These are phyloP conservation scores for Solanum sitiens DNA, from an alignment of 257 asterid species.

Conservation along the genomic window DNA sequence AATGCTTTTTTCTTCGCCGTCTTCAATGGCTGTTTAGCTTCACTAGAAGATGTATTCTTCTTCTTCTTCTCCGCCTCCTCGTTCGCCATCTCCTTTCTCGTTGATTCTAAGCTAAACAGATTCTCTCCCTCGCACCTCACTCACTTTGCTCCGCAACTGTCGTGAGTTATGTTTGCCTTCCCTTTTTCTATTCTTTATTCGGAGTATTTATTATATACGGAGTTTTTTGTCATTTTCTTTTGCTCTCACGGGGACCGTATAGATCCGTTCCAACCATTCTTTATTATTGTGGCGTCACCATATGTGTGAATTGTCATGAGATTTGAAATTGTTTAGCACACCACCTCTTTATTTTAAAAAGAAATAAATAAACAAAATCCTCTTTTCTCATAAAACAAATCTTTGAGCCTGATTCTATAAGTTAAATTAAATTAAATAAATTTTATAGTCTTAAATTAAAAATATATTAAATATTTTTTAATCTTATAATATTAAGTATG, in stretches of 20 bases:
- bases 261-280: not conserved
- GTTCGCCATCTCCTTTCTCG: slow-evolving; percentile 18
- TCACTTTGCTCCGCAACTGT: not conserved
- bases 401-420: not conserved
- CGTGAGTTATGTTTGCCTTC: not conserved
- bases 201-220: too few relatives aligned
- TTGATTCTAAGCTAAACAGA: slow-evolving; percentile 16
- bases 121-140: not conserved
- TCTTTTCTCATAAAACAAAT: not conserved
- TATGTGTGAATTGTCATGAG: not conserved
- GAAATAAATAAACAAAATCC: not conserved
- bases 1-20: slow-evolving; percentile 48
- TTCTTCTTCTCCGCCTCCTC: not conserved
- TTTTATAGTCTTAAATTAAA: too few relatives aligned
- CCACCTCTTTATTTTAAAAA: not conserved
- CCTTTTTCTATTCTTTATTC: not conserved
- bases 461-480: too few relatives aligned
- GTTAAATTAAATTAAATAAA: too few relatives aligned
- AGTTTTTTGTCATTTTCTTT: not conserved
- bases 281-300: not conserved
- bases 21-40: not conserved
- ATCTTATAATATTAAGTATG: too few relatives aligned
- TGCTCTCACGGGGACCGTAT: not conserved
- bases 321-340: not conserved
- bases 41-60: slow-evolving; percentile 13